These are phyloP conservation scores for Aureobasidium leucospermi DNA, from an alignment of 2,329 filamentous ascomycete species.

Conservation along the genomic window DNA sequence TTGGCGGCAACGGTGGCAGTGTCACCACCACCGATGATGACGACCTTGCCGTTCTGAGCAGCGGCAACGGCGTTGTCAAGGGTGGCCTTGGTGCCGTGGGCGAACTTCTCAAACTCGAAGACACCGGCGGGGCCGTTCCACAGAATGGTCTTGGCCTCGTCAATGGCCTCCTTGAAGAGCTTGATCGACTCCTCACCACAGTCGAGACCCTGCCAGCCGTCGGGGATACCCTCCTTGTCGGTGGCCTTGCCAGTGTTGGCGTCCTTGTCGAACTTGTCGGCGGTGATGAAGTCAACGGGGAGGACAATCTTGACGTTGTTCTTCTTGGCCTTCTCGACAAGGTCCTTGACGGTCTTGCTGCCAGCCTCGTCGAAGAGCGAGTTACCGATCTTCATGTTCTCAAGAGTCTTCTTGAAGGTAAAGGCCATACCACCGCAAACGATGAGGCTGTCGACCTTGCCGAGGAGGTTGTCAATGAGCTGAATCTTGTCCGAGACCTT, in stretches of 20 bases:
- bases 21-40: slow-evolving; percentile 97
- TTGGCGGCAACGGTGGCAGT: slow-evolving; percentile 97
- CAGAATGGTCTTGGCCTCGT: slow-evolving; percentile 87
- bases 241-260: slow-evolving; percentile 75
- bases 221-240: slow-evolving; percentile 82
- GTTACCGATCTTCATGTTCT: slow-evolving; percentile 81
- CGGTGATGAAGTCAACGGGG: slow-evolving; percentile 90
- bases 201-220: slow-evolving; percentile 97
- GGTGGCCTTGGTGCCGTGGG: slow-evolving; percentile 82
- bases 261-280: slow-evolving; percentile 86
- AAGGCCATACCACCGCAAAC: slow-evolving; percentile 98
- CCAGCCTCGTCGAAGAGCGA: slow-evolving; percentile 91
- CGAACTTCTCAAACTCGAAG: slow-evolving; percentile 95
- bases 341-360: slow-evolving; percentile 77
- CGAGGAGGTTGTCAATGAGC: slow-evolving; percentile 96
- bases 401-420: slow-evolving; percentile 99
- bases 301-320: slow-evolving; percentile 93
- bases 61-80: slow-evolving; percentile 82
- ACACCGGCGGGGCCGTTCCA: slow-evolving; percentile 98
- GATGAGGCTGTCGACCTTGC: slow-evolving; percentile 95
- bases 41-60: slow-evolving; percentile 78
- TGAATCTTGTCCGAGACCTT: slow-evolving; percentile 99
- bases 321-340: slow-evolving; percentile 93
- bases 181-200: slow-evolving; percentile 82
- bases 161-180: slow-evolving; percentile 82